Conservation (phyloP, 2,329 filamentous ascomycete species). For the Claviceps africana region DNA sequence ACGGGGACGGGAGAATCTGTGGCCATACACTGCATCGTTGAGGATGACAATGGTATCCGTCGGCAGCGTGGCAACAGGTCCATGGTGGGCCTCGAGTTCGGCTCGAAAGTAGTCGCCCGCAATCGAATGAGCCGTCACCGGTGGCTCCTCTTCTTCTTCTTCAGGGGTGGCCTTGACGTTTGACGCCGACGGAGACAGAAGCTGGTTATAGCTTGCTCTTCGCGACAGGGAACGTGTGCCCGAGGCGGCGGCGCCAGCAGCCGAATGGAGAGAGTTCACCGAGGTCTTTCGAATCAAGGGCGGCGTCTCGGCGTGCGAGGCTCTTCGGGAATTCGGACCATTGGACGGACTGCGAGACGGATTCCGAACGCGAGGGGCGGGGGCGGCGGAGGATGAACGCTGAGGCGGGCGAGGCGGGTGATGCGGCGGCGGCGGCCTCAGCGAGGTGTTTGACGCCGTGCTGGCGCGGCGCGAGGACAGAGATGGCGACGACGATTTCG, state of each 20-base stretch:
- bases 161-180: conserved; percentile 8
- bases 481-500: conserved; percentile 11
- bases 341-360: conserved; percentile 29
- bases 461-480: conserved; percentile 5
- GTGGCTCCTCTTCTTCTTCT: conserved; percentile 20
- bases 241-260: conserved; percentile 26
- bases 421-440: conserved; percentile 14
- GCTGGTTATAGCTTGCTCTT: conserved; percentile 32
- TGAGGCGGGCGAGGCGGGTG: conserved; percentile 13
- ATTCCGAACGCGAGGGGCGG: conserved; percentile 20
- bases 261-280: conserved; percentile 42
- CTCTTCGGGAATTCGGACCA: conserved; percentile 29
- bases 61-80: conserved; percentile 23
- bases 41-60: conserved; percentile 67
- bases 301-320: conserved; percentile 35
- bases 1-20: conserved; percentile 74
- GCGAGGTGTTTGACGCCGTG: conserved; percentile 18
- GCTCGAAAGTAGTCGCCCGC: conserved; percentile 55
- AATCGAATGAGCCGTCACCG: conserved; percentile 38
- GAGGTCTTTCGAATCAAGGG: conserved; percentile 42
- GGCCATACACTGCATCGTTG: conserved; percentile 89
- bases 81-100: conserved; percentile 53
- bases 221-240: conserved; percentile 28
- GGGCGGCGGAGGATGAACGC: conserved; percentile 25
- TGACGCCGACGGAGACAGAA: conserved; percentile 23